Evolutionary conservation across 2,329 filamentous ascomycete species (phyloP).

Genomic region (Pseudonectria foliicola): DNA sequence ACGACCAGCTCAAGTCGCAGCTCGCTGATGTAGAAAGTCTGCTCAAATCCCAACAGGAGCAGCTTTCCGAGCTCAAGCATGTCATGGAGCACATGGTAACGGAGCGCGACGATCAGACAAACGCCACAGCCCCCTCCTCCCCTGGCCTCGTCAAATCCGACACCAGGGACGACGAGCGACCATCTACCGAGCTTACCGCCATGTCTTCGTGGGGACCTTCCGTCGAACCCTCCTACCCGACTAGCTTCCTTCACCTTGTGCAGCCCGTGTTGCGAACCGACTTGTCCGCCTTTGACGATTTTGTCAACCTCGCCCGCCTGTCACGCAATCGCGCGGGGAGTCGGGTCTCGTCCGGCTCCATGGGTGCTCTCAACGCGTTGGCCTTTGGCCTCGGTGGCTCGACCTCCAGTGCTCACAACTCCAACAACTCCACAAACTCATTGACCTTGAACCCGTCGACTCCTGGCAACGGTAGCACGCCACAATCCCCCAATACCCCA

Average conservation of each 20-base stretch:
- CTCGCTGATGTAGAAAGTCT: conserved; percentile 80
- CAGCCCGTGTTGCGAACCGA: conserved; percentile 80
- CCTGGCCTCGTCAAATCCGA: conserved; percentile 70
- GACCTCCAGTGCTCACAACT: conserved; percentile 40
- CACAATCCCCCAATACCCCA: conserved; percentile 52
- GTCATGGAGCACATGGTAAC: conserved; percentile 83
- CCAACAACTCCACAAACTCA: conserved; percentile 55
- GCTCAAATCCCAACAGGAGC: conserved; percentile 85
- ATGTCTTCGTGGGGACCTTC: conserved; percentile 26
- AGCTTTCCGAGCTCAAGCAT: conserved; percentile 80
- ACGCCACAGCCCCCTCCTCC: conserved; percentile 73
- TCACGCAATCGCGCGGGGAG: conserved; percentile 56
- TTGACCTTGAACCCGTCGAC: conserved; percentile 45
- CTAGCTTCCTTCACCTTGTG: conserved; percentile 74
- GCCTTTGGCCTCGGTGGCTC: conserved; percentile 40
- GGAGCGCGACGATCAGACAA: conserved; percentile 64
- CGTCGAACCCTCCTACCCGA: conserved; percentile 48
- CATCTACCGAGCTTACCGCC: conserved; percentile 24
- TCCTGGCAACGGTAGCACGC: conserved; percentile 43
- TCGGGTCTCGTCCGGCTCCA: conserved; percentile 64
- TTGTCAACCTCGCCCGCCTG: conserved; percentile 65
- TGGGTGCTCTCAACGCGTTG: conserved; percentile 42
- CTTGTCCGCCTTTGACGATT: conserved; percentile 75
- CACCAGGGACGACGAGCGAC: conserved; percentile 37
- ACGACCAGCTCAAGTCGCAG: conserved; percentile 80